A percentile compares a stretch with the other conserved stretches of the same genome.
phyloP scores from a whole-genome alignment of 257 asterid species.

The Thymus quinquecostatus region DNA sequence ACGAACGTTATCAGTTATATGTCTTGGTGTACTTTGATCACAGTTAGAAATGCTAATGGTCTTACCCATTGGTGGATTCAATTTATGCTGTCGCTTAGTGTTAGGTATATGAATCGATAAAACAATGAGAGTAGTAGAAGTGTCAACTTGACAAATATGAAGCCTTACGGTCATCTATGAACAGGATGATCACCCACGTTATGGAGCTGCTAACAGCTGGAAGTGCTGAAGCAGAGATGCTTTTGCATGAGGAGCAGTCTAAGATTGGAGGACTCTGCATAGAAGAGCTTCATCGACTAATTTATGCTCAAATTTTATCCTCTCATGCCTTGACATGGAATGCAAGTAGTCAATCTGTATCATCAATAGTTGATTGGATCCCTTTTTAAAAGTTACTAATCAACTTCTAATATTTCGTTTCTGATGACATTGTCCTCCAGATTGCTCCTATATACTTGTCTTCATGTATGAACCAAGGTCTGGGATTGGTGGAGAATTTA shows the following conservation, averaged over 20 bases:
- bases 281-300: constrained; percentile 88
- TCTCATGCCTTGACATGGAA: constrained; percentile 96
- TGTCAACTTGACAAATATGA: constrained; percentile 21
- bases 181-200: constrained; percentile 92
- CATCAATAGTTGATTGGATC: background rate
- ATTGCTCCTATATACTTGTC: constrained; percentile 87
- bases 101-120: constrained; percentile 27
- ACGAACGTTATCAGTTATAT: constrained; percentile 2
- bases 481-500: constrained; percentile 76
- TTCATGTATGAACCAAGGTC: constrained; percentile 83
- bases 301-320: constrained; percentile 87
- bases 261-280: constrained; percentile 84
- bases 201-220: constrained; percentile 88
- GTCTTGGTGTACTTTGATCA: constrained; percentile 25
- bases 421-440: constrained; percentile 44
- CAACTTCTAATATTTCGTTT: background rate
- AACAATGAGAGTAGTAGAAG: constrained; percentile 19
- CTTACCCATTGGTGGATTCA: background rate
- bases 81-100: constrained; percentile 21
- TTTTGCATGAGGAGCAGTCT: constrained; percentile 64
- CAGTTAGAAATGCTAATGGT: background rate
- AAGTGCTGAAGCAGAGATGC: constrained; percentile 69
- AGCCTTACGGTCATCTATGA: constrained; percentile 30
- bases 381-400: too few species aligned
- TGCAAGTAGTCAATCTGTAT: constrained; percentile 47